phyloP scores from a whole-genome alignment of 2,329 filamentous ascomycete species.

The Aureobasidium sp. region DNA sequence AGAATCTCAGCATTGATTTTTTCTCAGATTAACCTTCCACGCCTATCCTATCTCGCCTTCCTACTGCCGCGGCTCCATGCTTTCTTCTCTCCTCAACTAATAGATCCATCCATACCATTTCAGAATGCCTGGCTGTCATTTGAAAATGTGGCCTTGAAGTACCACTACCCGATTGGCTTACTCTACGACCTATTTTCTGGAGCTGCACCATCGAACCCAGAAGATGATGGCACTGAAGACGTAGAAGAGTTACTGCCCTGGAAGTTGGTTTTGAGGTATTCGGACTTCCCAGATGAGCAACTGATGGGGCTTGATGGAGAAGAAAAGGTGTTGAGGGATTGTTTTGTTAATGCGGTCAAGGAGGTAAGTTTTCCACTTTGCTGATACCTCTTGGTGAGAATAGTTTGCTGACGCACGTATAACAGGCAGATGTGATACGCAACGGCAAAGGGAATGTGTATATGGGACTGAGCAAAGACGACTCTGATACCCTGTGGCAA shows the following conservation, averaged over 20 bases:
- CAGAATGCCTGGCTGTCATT: conserved; percentile 59
- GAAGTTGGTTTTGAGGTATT: conserved; percentile 57
- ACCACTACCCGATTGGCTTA: conserved; percentile 64
- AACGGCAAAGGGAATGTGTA: conserved; percentile 85
- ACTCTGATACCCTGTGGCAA: conserved; percentile 77
- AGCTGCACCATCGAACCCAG: conserved; percentile 35
- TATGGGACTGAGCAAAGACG: conserved; percentile 78
- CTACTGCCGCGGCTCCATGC: conserved; percentile 55
- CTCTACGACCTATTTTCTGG: conserved; percentile 64
- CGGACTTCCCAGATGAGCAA: conserved; percentile 51
- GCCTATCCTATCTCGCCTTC: conserved; percentile 62
- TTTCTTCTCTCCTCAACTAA: conserved; percentile 55
- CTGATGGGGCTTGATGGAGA: conserved; percentile 51
- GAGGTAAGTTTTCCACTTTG: conserved; percentile 35
- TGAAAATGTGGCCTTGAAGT: conserved; percentile 62
- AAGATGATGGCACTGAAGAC: conserved; percentile 19
- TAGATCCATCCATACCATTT: conserved; percentile 47
- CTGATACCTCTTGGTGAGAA: background rate
- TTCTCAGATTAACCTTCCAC: conserved; percentile 51
- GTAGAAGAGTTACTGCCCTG: conserved; percentile 45
- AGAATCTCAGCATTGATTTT: too few relatives aligned
- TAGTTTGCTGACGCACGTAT: conserved; percentile 14
- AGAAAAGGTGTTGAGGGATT: conserved; percentile 53
- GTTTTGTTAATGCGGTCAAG: conserved; percentile 64
- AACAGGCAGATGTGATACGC: conserved; percentile 71